These are phyloP conservation scores for Verticillium dahliae DNA, from an alignment of 2,329 filamentous ascomycete species.

Conservation along the genomic window DNA sequence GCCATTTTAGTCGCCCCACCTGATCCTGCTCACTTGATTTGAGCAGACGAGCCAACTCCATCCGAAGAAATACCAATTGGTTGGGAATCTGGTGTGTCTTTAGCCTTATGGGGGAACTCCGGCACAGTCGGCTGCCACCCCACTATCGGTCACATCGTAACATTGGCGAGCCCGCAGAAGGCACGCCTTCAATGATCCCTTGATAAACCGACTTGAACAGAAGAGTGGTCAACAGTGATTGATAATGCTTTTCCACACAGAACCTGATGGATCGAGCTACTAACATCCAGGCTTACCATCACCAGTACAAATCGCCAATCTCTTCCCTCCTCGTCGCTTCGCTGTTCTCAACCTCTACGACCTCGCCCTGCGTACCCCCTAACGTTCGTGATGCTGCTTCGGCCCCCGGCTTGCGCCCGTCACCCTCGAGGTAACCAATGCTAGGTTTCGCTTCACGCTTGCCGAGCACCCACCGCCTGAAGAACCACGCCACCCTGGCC, in stretches of 20 bases:
- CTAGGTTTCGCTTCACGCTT: slow-evolving; percentile 16
- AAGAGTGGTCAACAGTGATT: too few relatives aligned
- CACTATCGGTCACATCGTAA: too few relatives aligned
- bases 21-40: background rate
- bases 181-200: too few relatives aligned
- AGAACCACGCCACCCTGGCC: slow-evolving; percentile 24
- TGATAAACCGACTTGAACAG: too few relatives aligned
- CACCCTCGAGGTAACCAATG: slow-evolving; percentile 8
- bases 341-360: background rate
- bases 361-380: too few relatives aligned
- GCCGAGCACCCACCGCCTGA: slow-evolving; percentile 17
- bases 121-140: background rate
- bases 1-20: background rate
- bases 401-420: background rate
- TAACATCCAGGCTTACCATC: background rate
- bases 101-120: background rate
- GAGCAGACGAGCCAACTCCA: background rate
- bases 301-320: background rate
- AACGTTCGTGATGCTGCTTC: background rate
- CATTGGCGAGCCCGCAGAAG: too few relatives aligned
- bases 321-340: background rate
- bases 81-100: too few relatives aligned
- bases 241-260: too few relatives aligned
- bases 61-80: background rate
- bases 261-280: too few relatives aligned